Base-by-base conservation (phyloP, 768 basidiomycete genomes). In the Podaxis carcinomalis region DNA sequence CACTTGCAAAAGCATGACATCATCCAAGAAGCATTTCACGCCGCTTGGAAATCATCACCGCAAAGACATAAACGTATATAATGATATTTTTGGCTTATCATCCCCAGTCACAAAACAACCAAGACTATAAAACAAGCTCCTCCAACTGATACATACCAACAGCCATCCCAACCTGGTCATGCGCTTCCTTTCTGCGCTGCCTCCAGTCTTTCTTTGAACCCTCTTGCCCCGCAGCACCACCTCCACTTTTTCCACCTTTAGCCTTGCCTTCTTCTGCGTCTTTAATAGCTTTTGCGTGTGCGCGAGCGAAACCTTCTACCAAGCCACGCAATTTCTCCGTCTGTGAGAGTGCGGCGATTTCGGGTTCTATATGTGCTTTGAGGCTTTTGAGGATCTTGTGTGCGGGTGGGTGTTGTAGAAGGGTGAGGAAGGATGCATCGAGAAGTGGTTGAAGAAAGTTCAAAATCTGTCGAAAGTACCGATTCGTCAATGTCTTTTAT, bases 121-220 rank as follows among this genome's bases (percentile, higher is more conserved):
- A 49, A 9, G 51, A 54, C 40, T 63, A 89, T 62, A 90, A 70
- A 36, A 80, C 74, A 64, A 93, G 75, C 66, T 90, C 87, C 65
- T 92, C 90, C 62, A 92, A 68, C 71, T 83, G 85, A 72, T 92
- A 92, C 65, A 85, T 66, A 21, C 88, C 88, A 57, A 90, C 76
- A 36, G 77, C 78, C 57, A 84, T 75, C 32, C 74, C 77, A 19
- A 78, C 77, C 61, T 79, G 81, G 64, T 85, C 82, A 37, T 78
- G 79, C n/a, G 76, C 77, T 63, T 77, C 72, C 70, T 81, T 85
- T 68, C 75, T 78, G 67, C 83, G 74, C 71, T 77, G 79, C 64
- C 76, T 80, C 83, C 80, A 82, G 67, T 85, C 84, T 4, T 65
- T 67, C 57, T 80, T 65, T 56, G 69, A 67, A 56, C 60, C 74